Conservation (phyloP, 345 rosid genomes). For the Eucalyptus cloeziana region DNA sequence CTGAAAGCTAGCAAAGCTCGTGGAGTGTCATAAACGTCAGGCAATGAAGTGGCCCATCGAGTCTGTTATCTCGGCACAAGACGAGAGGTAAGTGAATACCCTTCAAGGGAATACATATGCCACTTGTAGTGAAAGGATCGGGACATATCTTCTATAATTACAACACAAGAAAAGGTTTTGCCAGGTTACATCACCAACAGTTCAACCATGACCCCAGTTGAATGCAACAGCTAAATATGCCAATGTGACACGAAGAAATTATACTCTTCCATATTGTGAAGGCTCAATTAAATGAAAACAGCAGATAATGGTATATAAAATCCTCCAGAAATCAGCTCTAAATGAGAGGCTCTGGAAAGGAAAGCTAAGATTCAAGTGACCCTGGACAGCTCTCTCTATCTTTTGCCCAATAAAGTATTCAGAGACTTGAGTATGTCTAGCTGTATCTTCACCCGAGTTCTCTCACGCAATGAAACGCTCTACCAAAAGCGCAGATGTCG, state of each 20-base stretch:
- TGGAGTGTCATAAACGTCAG: slow-evolving; percentile 63
- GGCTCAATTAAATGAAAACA: neutral
- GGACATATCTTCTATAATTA: neutral
- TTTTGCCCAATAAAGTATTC: no score
- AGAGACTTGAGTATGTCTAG: no score
- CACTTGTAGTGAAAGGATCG: neutral
- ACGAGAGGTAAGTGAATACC: neutral
- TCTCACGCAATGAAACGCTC: neutral
- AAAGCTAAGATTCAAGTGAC: neutral
- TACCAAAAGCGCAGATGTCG: neutral
- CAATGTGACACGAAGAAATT: neutral
- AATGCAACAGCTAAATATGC: neutral
- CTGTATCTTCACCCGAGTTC: neutral
- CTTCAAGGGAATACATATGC: neutral
- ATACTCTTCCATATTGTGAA: neutral
- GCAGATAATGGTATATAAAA: neutral
- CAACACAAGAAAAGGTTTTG: neutral
- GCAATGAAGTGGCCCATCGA: slow-evolving; percentile 27
- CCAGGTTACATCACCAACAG: neutral
- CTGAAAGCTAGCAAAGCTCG: slow-evolving; percentile 66
- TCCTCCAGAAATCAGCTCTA: neutral
- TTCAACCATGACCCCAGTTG: neutral
- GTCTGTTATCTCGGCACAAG: slow-evolving; percentile 20
- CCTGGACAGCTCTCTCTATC: neutral
- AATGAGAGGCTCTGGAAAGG: neutral